Evolutionary conservation across 202 grass and related monocot species (phyloP).

Genomic region (Schoenoplectus tabernaemontani): DNA sequence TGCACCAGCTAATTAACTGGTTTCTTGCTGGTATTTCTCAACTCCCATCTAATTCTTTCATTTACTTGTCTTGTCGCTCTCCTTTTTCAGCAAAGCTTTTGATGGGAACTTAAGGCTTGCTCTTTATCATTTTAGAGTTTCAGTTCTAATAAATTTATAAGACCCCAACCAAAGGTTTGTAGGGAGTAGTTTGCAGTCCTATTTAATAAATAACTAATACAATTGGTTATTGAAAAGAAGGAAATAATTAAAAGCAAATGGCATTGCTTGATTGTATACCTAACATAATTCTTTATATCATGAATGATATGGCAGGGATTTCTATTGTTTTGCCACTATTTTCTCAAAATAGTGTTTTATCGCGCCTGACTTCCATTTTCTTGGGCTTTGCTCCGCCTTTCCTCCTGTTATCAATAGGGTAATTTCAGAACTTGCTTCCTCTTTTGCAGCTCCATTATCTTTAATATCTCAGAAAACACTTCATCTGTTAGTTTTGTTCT

Average conservation of each 20-base stretch:
- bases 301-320: constrained; percentile 46
- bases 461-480: constrained; percentile 14
- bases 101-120: background rate
- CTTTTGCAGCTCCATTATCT: constrained; percentile 7
- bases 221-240: background rate
- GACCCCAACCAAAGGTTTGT: background rate
- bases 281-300: constrained; percentile 19
- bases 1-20: constrained; percentile 94
- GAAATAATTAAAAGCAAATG: background rate
- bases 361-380: constrained; percentile 91
- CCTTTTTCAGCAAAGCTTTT: constrained; percentile 1
- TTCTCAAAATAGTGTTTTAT: constrained; percentile 67
- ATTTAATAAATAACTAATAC: background rate
- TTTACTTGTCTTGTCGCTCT: constrained; percentile 21
- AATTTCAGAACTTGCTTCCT: constrained; percentile 28
- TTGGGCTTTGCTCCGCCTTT: constrained; percentile 97
- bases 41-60: constrained; percentile 16
- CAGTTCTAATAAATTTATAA: background rate
- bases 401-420: constrained; percentile 88
- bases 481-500: constrained; percentile 7
- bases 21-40: constrained; percentile 50
- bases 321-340: constrained; percentile 80
- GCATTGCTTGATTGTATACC: background rate
- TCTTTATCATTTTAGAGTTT: constrained; percentile 2
- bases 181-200: background rate